Evolutionary conservation across 176 grass and related monocot species (phyloP).

Genomic region (Echinochloa phyllopogon): DNA sequence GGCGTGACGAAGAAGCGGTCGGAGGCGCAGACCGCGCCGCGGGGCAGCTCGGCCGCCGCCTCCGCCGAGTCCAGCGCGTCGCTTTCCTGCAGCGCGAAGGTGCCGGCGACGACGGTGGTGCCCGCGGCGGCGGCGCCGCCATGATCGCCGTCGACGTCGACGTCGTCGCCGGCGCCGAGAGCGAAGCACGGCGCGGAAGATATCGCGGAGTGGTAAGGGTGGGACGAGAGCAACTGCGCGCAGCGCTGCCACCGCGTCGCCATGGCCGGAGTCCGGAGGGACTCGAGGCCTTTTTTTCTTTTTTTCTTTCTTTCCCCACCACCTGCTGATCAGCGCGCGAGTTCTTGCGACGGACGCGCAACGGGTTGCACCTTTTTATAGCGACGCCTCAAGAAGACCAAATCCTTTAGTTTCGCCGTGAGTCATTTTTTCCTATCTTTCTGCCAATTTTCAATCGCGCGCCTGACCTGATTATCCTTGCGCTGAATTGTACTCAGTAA

Average conservation of each 20-base stretch:
- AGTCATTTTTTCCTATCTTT: neutral
- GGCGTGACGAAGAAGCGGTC: conserved; percentile 34
- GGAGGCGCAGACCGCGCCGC: neutral
- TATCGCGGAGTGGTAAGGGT: conserved; percentile 43
- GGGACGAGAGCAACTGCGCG: conserved; percentile 22
- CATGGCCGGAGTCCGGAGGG: neutral
- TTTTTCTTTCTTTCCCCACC: neutral
- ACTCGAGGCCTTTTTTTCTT: too few species aligned
- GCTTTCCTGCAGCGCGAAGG: neutral
- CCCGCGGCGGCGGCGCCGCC: neutral
- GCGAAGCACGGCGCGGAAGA: conserved; percentile 30
- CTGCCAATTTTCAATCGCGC: conserved; percentile 12
- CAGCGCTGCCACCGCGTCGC: conserved; percentile 34
- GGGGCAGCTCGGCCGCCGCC: neutral
- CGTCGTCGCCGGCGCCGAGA: neutral
- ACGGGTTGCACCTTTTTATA: neutral
- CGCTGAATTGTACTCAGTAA: neutral
- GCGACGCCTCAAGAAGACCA: neutral
- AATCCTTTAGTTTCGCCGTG: neutral
- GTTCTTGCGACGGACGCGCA: neutral
- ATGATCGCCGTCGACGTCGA: neutral
- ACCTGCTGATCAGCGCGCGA: too few species aligned
- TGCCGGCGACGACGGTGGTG: neutral
- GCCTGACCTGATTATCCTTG: neutral
- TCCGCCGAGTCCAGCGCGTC: neutral